Conservation (phyloP, 345 rosid genomes). For the Toxicodendron radicans region DNA sequence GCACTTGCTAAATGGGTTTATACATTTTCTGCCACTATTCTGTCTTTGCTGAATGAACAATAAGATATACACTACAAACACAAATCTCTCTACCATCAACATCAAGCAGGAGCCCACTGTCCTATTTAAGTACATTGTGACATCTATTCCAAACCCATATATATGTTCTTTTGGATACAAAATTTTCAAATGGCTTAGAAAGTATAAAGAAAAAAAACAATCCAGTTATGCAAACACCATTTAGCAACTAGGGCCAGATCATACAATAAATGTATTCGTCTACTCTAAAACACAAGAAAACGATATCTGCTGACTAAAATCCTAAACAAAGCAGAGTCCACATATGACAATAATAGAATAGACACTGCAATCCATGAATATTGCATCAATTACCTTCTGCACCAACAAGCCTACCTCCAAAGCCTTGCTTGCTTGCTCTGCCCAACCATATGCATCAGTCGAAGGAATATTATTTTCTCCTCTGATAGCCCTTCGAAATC, state of each 20-base stretch:
- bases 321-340: conserved; percentile 45
- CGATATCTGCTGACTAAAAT: conserved; percentile 15
- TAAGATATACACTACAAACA: background rate
- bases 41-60: background rate
- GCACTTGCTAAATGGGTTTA: background rate
- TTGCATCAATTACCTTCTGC: conserved; percentile 65
- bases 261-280: background rate
- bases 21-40: background rate
- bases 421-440: conserved; percentile 56
- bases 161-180: background rate
- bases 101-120: background rate
- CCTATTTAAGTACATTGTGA: background rate
- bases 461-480: conserved; percentile 33
- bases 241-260: background rate
- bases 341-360: conserved; percentile 55
- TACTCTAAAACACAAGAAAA: background rate
- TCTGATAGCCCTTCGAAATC: conserved; percentile 17
- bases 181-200: background rate
- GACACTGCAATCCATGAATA: conserved; percentile 67
- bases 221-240: background rate
- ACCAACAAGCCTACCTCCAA: conserved; percentile 61
- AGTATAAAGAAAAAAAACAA: conserved; percentile 8
- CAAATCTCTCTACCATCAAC: conserved; percentile 5
- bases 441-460: conserved; percentile 41
- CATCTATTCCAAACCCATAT: background rate